These are phyloP conservation scores for Daedaleopsis nitida DNA, from an alignment of 768 basidiomycete species.

Conservation along the genomic window DNA sequence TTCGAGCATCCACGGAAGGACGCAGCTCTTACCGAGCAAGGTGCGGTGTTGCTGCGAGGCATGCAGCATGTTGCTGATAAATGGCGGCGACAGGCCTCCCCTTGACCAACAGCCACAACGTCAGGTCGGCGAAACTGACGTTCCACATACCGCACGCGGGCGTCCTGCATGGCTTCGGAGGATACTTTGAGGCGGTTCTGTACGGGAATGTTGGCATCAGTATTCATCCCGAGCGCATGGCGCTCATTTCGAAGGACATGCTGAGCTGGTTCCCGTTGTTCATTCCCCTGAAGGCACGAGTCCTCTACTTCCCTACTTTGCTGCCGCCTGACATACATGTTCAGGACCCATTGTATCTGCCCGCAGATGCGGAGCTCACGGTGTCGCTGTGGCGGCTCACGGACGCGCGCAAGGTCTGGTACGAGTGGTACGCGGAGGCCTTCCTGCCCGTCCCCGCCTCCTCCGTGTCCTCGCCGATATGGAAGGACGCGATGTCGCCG, in stretches of 20 bases:
- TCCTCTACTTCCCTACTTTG: conserved; percentile 4
- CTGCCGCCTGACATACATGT: neutral
- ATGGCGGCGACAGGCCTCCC: conserved; percentile 67
- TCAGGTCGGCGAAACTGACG: conserved; percentile 78
- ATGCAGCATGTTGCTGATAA: neutral
- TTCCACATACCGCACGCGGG: conserved; percentile 97
- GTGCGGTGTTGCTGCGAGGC: conserved; percentile 39
- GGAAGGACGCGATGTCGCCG: conserved; percentile 21
- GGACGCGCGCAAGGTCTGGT: conserved; percentile 91
- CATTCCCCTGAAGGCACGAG: conserved; percentile 85
- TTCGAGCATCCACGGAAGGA: conserved; percentile 93
- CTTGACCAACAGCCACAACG: conserved; percentile 95
- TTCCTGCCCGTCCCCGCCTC: conserved; percentile 67
- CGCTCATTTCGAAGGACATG: conserved; percentile 92
- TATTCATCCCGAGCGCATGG: conserved; percentile 90
- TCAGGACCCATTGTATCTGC: conserved; percentile 92
- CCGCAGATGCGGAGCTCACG: conserved; percentile 88
- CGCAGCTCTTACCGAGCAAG: conserved; percentile 68
- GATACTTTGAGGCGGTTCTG: conserved; percentile 94
- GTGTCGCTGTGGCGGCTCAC: conserved; percentile 95
- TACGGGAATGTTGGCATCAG: conserved; percentile 91
- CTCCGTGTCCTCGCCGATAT: conserved; percentile 35
- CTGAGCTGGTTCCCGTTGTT: conserved; percentile 98
- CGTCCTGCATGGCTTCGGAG: conserved; percentile 90
- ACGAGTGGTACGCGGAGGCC: conserved; percentile 97